Evolutionary conservation across 2,329 filamentous ascomycete species (phyloP), one percentile per base, ranked within the genome.

Genomic region (Aureobasidium sp.): DNA sequence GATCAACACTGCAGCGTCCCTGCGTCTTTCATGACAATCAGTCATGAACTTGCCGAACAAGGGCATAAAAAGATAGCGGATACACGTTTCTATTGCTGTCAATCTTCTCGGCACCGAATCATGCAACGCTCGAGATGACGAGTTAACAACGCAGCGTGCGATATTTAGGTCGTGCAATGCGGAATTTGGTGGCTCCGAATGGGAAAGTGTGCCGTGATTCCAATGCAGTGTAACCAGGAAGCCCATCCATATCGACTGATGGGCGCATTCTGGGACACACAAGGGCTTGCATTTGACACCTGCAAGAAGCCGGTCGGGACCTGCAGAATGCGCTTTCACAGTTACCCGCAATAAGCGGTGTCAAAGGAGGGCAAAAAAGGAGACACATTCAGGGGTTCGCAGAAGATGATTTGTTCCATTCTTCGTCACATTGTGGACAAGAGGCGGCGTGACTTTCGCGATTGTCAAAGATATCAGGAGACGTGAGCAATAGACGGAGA

Each of bases 271-370:
- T 17, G 45, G 38, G 12, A 16, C 24, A 49, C 45, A 12, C n/a
- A 16, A 21, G 39, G 38, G 39, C 50, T 53, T 53, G 50, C 39
- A 53, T 53, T 42, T 53, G 50, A 53, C 50, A 53, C 39, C 38
- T 53, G 50, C 30, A 38, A 40, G 24, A 27, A 38, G 45, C 45
- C 45, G 35, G 21, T 16, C 16, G 34, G 45, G 34, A 29, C 24
- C 45, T 49, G 45, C 45, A 49, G 45, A 49, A 17, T 37, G 35
- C 34, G 21, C 38, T 40, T 40, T 5, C 22, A 25, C 19, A 40
- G 21, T 49, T 30, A 39, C 24, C 24, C 25, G 25, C 34, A 16
- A 49, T 17, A 49, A 30, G 45, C 24, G 34, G 24, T 49, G 34
- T 49, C 45, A 39, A 14, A 27, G 14, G 32, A 25, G 17, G 21